A percentile compares a stretch with the other conserved stretches of the same genome.
These are phyloP conservation scores for Urochloa ruziziensis DNA, from an alignment of 176 grass and related monocot species.

Conservation along the genomic window DNA sequence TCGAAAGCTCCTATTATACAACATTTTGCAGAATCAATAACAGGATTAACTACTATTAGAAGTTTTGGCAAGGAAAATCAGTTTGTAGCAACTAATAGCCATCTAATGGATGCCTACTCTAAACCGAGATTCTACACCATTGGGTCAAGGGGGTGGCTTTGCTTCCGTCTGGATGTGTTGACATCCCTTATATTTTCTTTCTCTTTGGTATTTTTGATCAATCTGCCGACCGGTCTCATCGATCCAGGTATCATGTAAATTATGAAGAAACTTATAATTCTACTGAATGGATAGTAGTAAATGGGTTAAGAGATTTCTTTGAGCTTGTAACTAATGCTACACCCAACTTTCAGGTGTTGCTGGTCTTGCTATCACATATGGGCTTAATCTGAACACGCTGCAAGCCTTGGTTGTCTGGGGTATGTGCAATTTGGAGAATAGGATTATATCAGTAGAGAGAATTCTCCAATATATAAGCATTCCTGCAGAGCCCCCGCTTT, in stretches of 20 bases:
- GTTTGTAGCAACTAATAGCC: slow-evolving; percentile 59
- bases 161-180: slow-evolving; percentile 60
- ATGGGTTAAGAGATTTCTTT: not conserved
- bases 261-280: not conserved
- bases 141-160: slow-evolving; percentile 73
- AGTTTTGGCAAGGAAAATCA: slow-evolving; percentile 73
- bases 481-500: slow-evolving; percentile 71
- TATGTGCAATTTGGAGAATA: slow-evolving; percentile 79
- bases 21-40: slow-evolving; percentile 86
- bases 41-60: slow-evolving; percentile 78
- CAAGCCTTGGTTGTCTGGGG: slow-evolving; percentile 70
- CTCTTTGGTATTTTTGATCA: slow-evolving; percentile 68
- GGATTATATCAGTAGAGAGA: slow-evolving; percentile 88
- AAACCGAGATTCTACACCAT: slow-evolving; percentile 68
- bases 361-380: slow-evolving; percentile 84
- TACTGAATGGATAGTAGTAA: not conserved
- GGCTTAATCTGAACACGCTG: slow-evolving; percentile 81
- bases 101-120: slow-evolving; percentile 67
- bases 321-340: not conserved
- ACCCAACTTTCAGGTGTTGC: slow-evolving; percentile 57
- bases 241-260: slow-evolving; percentile 59
- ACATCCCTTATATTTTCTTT: slow-evolving; percentile 79
- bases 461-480: slow-evolving; percentile 85
- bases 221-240: slow-evolving; percentile 59
- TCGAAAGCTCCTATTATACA: slow-evolving; percentile 91